Percentiles rank a stretch among this genome's conserved stretches.
Conservation (phyloP, 1,284 basidiomycete genomes). For the Moniliophthora roreri region DNA sequence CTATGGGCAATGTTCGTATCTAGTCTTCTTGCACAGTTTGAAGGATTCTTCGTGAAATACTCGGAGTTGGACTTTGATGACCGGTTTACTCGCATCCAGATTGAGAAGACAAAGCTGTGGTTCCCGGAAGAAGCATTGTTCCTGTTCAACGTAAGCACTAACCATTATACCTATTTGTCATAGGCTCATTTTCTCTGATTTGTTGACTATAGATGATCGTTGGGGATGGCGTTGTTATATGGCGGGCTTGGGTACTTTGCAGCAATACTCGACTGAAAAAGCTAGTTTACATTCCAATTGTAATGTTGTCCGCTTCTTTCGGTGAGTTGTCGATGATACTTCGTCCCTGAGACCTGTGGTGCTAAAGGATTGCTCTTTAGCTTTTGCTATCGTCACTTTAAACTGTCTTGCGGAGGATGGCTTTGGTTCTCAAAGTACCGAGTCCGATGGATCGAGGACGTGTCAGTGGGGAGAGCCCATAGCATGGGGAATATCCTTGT, state of each 20-base stretch:
- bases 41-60: background rate
- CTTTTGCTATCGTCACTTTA: constrained; percentile 5
- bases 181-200: background rate
- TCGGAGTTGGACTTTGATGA: background rate
- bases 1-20: constrained; percentile 4
- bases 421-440: background rate
- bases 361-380: too few relatives aligned
- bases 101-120: background rate
- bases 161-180: background rate
- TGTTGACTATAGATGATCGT: background rate
- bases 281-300: background rate
- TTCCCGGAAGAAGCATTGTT: constrained; percentile 4
- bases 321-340: background rate
- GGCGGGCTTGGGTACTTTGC: constrained; percentile 2
- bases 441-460: constrained; percentile 3
- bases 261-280: background rate
- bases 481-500: constrained; percentile 8
- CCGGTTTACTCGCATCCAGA: background rate
- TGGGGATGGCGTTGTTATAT: background rate
- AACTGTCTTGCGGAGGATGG: constrained; percentile 3
- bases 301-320: background rate
- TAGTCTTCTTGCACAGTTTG: background rate
- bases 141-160: constrained; percentile 1
- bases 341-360: too few relatives aligned
- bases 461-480: constrained; percentile 11